Base-by-base conservation (phyloP, 2,329 filamentous ascomycete genomes). In the Microascus cirrosus region DNA sequence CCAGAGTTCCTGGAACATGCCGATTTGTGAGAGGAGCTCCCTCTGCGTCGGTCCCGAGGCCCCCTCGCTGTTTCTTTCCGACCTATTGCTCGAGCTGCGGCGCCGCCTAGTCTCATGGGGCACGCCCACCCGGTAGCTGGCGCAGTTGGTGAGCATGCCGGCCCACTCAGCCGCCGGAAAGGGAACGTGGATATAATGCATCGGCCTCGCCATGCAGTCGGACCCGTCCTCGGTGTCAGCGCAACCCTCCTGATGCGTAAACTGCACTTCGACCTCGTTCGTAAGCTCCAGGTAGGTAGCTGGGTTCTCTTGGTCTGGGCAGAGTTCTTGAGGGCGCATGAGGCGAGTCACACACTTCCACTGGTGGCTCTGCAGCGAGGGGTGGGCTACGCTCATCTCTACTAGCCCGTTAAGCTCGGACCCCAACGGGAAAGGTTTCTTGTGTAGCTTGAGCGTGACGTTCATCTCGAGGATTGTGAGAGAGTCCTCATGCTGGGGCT, bases 1-100 rank as follows among this genome's bases (percentile, higher is more conserved):
- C 76, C 79, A 84, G 39, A 86, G 75, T 71, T 86, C 83, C 67
- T 86, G 83, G 67, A 84, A 82, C 83, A 86, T 86, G 66, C 81
- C 81, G 53, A 85, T 81, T 67, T 79, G 78, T 62, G 77, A 74
- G 56, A 85, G 76, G 59, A 84, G 73, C 51, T 84, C 80, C 64
- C 35, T 10, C 51, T 61, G 57, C 4, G 61, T 58, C 58, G 39
- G 50, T 18, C 58, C 63, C 59, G 8, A 61, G 11, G 45, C 24
- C 4, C 45, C 50, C 20, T 55, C 54, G 12, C 25, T 20, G 13
- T 57, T 48, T 34, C 62, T 64, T 2, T 70, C 69, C n/a, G 62
- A 66, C 13, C 67, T 65, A n/a, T 60, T 63, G 12, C 65, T 61
- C 61, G 70, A 68, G 36, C 65, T 65, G 4, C 71, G 67, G 8